Evolutionary conservation across 2,329 filamentous ascomycete species (phyloP).

Genomic region (Phaeosphaeriaceae sp.): DNA sequence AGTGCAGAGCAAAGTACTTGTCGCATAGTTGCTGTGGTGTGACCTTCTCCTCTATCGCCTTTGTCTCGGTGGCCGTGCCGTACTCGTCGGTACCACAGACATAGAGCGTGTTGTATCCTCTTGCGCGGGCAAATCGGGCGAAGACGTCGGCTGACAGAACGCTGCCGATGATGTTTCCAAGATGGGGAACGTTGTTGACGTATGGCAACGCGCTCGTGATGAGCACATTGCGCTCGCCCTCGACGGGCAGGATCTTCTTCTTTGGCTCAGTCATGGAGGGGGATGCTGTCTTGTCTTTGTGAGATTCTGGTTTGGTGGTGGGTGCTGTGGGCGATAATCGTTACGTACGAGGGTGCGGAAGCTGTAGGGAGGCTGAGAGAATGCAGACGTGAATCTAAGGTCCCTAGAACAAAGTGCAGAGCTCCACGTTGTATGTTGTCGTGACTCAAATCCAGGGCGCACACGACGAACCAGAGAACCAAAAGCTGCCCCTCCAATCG

Average conservation of each 20-base stretch:
- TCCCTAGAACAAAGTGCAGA: background rate
- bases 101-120: slow-evolving; percentile 80
- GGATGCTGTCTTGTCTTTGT: slow-evolving; percentile 4
- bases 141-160: slow-evolving; percentile 90
- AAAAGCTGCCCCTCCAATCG: slow-evolving; percentile 31
- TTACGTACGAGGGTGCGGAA: slow-evolving; percentile 1
- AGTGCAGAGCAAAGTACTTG: slow-evolving; percentile 90
- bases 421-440: slow-evolving; percentile 15
- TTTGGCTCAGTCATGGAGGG: slow-evolving; percentile 40
- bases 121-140: slow-evolving; percentile 75
- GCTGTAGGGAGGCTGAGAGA: background rate
- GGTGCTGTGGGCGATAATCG: background rate
- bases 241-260: slow-evolving; percentile 56
- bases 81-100: slow-evolving; percentile 94
- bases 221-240: slow-evolving; percentile 80
- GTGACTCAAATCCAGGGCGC: slow-evolving; percentile 34
- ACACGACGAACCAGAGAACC: slow-evolving; percentile 10
- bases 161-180: slow-evolving; percentile 60
- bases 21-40: slow-evolving; percentile 85
- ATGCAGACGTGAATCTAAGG: background rate
- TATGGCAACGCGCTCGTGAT: slow-evolving; percentile 93
- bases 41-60: slow-evolving; percentile 86
- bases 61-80: slow-evolving; percentile 94
- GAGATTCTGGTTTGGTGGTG: background rate
- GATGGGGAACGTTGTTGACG: slow-evolving; percentile 76